Conservation (phyloP, 2,329 filamentous ascomycete species). For the Nigrospora sphaerica region DNA sequence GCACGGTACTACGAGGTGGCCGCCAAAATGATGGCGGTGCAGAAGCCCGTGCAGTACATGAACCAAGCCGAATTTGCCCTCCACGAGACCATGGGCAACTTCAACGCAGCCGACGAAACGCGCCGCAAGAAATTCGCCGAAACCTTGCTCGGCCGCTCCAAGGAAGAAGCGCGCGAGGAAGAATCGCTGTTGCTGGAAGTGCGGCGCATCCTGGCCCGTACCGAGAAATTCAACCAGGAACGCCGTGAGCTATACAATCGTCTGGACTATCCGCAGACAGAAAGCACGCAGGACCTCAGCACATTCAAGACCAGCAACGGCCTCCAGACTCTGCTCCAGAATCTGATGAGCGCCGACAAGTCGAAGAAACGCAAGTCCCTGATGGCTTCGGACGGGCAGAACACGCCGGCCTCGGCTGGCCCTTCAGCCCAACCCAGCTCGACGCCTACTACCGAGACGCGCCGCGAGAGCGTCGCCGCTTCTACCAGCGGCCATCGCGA, state of each 20-base stretch:
- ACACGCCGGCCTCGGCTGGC: slow-evolving; percentile 32
- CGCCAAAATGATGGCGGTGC: slow-evolving; percentile 71
- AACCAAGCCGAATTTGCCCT: slow-evolving; percentile 73
- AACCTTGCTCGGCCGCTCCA: slow-evolving; percentile 68
- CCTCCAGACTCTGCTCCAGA: slow-evolving; percentile 72
- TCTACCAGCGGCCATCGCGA: slow-evolving; percentile 33
- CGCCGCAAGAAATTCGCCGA: slow-evolving; percentile 80
- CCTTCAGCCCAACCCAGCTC: slow-evolving; percentile 20
- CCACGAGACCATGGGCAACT: slow-evolving; percentile 81
- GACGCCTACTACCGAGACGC: slow-evolving; percentile 31
- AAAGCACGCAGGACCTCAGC: slow-evolving; percentile 56
- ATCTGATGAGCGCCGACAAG: slow-evolving; percentile 76
- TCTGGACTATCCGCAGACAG: slow-evolving; percentile 69
- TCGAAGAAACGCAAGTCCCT: slow-evolving; percentile 76
- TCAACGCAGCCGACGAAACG: slow-evolving; percentile 72
- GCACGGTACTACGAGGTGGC: slow-evolving; percentile 83
- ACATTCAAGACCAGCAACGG: slow-evolving; percentile 77
- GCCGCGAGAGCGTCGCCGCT: slow-evolving; percentile 48
- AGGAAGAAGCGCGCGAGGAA: slow-evolving; percentile 88
- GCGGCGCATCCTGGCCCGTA: slow-evolving; percentile 81
- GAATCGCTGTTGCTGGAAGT: slow-evolving; percentile 83
- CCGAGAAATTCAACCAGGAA: slow-evolving; percentile 80
- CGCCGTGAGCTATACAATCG: slow-evolving; percentile 80
- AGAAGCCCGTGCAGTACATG: slow-evolving; percentile 82
- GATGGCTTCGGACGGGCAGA: slow-evolving; percentile 50